Evolutionary conservation across 2,329 filamentous ascomycete genomes (phyloP), one percentile per base, ranked within the genome.

Genomic region (Onygena corvina): DNA sequence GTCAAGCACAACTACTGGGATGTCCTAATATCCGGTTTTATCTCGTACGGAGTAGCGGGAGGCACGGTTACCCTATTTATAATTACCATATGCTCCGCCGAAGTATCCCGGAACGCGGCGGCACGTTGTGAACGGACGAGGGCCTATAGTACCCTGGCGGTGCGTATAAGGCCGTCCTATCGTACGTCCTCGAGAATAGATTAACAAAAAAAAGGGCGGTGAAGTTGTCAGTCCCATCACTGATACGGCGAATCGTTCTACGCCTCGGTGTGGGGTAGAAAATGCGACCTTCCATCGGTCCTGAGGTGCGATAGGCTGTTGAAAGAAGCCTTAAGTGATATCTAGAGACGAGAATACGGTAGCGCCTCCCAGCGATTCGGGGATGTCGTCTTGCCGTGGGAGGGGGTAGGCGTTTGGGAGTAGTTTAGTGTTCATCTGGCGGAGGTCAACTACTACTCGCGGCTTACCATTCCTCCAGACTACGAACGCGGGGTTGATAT

Each of bases 11-110:
- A n/a, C n/a, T n/a, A n/a, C n/a, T n/a, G n/a, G n/a, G n/a, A n/a
- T n/a, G n/a, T n/a, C n/a, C n/a, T n/a, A n/a, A n/a, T n/a, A n/a
- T n/a, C n/a, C n/a, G n/a, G n/a, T 4, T 1, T 21, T 23, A 42
- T 49, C 36, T 42, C 30, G 20, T 46, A 52, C 47, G 25, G 46
- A 46, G 46, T 40, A 52, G 33, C 27, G 29, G 44, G 30, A 20
- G 25, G 35, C 25, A 34, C 47, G 49, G 34, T 48, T 35, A 5
- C 45, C 29, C 45, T 35, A 51, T 8, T 48, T 51, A 29, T 46
- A 51, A 29, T 50, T 50, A 47, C 49, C 44, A 36, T 38, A 46
- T 34, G 48, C 48, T 25, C 44, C 33, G 20, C 42, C 21, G 48
- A 51, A 51, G 14, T 48, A 46, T 4, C 35, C 35, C 14, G 36